phyloP scores from a whole-genome alignment of 148 eudicot genomes.

The Talinum fruticosum region DNA sequence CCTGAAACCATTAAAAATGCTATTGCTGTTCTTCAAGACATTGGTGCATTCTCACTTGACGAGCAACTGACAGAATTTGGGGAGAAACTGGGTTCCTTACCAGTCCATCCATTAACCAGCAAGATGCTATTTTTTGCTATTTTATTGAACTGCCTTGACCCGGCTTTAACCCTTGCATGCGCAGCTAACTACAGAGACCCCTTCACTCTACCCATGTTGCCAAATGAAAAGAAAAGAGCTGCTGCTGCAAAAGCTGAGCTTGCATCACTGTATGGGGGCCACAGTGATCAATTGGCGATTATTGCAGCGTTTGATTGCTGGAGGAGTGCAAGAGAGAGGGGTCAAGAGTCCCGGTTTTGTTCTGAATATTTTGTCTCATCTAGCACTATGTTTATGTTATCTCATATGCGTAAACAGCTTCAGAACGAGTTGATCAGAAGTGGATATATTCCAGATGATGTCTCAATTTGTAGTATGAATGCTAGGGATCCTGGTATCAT shows the following conservation, averaged over 20 bases:
- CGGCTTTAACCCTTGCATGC: constrained; percentile 94
- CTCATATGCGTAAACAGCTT: constrained; percentile 75
- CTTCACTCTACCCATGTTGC: constrained; percentile 77
- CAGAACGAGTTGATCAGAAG: constrained; percentile 47
- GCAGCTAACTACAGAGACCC: constrained; percentile 80
- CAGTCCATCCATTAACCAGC: constrained; percentile 87
- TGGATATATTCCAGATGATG: constrained; percentile 65
- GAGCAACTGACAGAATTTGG: constrained; percentile 85
- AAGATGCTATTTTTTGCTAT: constrained; percentile 89
- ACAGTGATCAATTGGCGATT: constrained; percentile 86
- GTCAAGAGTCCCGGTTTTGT: constrained; percentile 69
- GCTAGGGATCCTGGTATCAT: constrained; percentile 66
- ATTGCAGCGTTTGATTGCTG: constrained; percentile 96
- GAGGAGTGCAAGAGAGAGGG: constrained; percentile 62
- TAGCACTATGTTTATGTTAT: constrained; percentile 67
- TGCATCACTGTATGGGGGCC: constrained; percentile 74
- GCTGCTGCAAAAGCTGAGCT: constrained; percentile 66
- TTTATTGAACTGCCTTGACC: constrained; percentile 84
- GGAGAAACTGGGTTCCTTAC: constrained; percentile 67
- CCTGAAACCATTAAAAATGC: constrained; percentile 76
- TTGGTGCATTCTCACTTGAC: constrained; percentile 78
- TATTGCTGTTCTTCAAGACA: constrained; percentile 73
- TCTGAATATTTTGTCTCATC: constrained; percentile 68
- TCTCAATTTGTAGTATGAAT: constrained; percentile 57
- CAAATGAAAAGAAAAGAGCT: constrained; percentile 66